A percentile compares a stretch with the other conserved stretches of the same genome.
These are phyloP conservation scores for Eleusine indica DNA, from an alignment of 176 grass and related monocot genomes.

Conservation along the genomic window DNA sequence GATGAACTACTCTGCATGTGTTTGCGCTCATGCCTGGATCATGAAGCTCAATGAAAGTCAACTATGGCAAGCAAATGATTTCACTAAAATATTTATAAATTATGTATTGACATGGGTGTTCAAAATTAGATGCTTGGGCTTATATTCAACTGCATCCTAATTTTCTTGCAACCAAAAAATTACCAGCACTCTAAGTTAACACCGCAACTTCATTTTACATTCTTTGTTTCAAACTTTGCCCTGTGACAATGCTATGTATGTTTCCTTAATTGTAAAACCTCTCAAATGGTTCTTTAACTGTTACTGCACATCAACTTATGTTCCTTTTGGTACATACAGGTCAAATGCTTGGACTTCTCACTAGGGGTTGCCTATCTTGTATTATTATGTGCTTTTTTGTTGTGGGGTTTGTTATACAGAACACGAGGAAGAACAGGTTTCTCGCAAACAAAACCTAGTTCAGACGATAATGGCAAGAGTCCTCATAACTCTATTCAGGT, in stretches of 20 bases:
- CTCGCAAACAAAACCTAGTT: conserved; percentile 41
- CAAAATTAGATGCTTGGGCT: neutral
- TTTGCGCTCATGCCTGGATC: conserved; percentile 1
- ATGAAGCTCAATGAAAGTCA: conserved; percentile 21
- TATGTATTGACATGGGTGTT: conserved; percentile 9
- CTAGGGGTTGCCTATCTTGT: conserved; percentile 68
- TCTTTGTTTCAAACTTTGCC: conserved; percentile 7
- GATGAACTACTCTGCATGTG: neutral
- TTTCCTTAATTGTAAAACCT: conserved; percentile 9
- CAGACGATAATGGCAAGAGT: conserved; percentile 48
- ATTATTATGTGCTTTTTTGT: conserved; percentile 55
- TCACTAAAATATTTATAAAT: conserved; percentile 6
- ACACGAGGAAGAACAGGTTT: conserved; percentile 49
- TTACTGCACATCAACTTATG: neutral
- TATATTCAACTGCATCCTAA: neutral
- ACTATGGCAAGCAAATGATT: conserved; percentile 29
- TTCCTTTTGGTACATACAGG: conserved; percentile 65
- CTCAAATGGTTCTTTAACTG: conserved; percentile 17
- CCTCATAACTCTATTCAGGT: conserved; percentile 53
- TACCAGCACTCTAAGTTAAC: neutral
- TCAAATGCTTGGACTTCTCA: conserved; percentile 97
- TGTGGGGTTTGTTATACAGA: conserved; percentile 64
- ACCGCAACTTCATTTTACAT: neutral
- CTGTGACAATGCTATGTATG: conserved; percentile 12
- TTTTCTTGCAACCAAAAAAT: conserved; percentile 1